These are phyloP conservation scores for Phlebiopsis flavidoalba DNA, from an alignment of 768 basidiomycete species.

Conservation along the genomic window DNA sequence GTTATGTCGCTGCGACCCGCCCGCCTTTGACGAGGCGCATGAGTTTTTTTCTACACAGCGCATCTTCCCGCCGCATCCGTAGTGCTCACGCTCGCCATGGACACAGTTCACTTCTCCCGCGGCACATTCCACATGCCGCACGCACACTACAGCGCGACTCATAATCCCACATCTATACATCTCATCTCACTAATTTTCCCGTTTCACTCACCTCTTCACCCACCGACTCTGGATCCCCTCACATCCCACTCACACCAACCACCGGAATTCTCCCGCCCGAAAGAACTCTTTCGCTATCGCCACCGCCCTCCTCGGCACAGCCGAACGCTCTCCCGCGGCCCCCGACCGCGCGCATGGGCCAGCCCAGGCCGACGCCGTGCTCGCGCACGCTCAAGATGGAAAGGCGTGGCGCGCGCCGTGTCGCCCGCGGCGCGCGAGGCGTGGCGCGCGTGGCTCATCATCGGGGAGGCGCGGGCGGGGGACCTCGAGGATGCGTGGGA, in stretches of 20 bases:
- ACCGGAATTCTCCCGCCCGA: constrained; percentile 45
- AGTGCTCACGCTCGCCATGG: constrained; percentile 56
- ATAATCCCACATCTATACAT: constrained; percentile 11
- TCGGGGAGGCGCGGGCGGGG: constrained; percentile 52
- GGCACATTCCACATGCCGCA: constrained; percentile 74
- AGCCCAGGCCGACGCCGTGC: constrained; percentile 39
- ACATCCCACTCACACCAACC: neutral
- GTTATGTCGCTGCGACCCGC: constrained; percentile 40
- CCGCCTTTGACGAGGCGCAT: constrained; percentile 48
- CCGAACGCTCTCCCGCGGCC: constrained; percentile 42
- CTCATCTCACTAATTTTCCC: too few relatives aligned
- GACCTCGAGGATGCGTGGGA: constrained; percentile 52
- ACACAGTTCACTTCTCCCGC: constrained; percentile 62
- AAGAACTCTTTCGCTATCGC: constrained; percentile 61
- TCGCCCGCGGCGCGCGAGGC: constrained; percentile 44
- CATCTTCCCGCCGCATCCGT: constrained; percentile 45
- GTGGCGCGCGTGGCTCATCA: constrained; percentile 50
- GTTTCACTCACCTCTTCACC: neutral
- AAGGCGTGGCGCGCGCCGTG: constrained; percentile 43
- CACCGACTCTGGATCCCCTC: constrained; percentile 1
- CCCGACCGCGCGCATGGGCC: constrained; percentile 7
- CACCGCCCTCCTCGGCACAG: constrained; percentile 52
- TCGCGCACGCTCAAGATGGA: constrained; percentile 57
- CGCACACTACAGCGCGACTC: constrained; percentile 24
- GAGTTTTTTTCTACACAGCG: constrained; percentile 35